Evolutionary conservation across 306 rosid species (phyloP), one percentile per base, ranked within the genome.

Genomic region (Cyamopsis tetragonoloba): DNA sequence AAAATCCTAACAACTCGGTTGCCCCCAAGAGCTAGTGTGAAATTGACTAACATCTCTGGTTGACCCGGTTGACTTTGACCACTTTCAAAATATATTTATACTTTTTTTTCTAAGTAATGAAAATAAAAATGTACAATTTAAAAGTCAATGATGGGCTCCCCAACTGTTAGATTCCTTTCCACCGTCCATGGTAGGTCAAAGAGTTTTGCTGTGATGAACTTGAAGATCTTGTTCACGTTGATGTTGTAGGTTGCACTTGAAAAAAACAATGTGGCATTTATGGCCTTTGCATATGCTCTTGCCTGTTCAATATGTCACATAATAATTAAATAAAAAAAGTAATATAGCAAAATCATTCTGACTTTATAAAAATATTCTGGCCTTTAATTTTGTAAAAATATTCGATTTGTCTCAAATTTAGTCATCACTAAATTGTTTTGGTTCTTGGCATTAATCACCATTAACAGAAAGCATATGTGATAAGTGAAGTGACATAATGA

Each of bases 121-220:
- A n/a, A n/a, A n/a, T n/a, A n/a, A n/a, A n/a, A n/a, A n/a, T 62
- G 31, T 59, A 39, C 34, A 57, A 22, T 17, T 85, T 74, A 89
- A 85, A 89, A 93, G 83, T 93, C 96, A 35, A 89, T 93, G 27
- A 93, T 93, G 30, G 98, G 98, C 64, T 93, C 98, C 38, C 98
- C 98, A 48, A 93, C 74, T 5, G 70, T 89, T 61, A 92, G 82
- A 81, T 93, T 93, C 11, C 98, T 83, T 80, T 89, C 95, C 60
- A 93, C 81, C 2, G 96, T 88, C 98, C 98, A 93, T 1, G 98
- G 97, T 20, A 93, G 68, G 73, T 93, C 98, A 4, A 93, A 93
- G 60, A 93, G 82, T 79, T 88, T 93, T 38, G 98, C 98, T 5
- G 98, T 93, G 76, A 93, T 80, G 86, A 93, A 93, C 73, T 93